A percentile compares a stretch with the other conserved stretches of the same genome.
Conservation (phyloP, 129 eudicot genomes). For the Pulicaria dysenterica region DNA sequence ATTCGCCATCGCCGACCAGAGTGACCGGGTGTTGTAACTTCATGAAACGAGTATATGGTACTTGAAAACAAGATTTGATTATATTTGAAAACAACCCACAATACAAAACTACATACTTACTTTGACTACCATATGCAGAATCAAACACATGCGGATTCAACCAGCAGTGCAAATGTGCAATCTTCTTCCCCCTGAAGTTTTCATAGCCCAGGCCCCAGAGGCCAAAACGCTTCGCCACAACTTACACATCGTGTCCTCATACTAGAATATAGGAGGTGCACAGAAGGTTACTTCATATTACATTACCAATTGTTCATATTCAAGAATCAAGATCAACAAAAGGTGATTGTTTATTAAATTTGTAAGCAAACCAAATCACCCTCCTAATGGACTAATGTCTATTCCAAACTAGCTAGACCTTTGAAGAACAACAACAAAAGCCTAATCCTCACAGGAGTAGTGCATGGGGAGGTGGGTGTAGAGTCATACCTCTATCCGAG, state of each 20-base stretch:
- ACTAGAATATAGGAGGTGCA: too few species aligned
- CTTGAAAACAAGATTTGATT: too few species aligned
- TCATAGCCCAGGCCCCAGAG: neutral
- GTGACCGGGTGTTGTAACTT: neutral
- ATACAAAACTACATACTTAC: too few species aligned
- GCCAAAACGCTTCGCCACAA: neutral
- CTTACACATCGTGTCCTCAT: neutral
- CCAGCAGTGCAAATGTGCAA: neutral
- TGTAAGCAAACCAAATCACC: too few species aligned
- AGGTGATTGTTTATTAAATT: too few species aligned
- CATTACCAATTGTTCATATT: neutral
- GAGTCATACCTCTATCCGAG: too few species aligned
- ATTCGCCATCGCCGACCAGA: too few species aligned
- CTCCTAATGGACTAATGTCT: too few species aligned
- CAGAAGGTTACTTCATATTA: neutral
- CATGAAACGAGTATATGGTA: neutral
- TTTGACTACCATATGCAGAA: too few species aligned
- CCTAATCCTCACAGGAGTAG: too few species aligned
- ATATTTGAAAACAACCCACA: too few species aligned
- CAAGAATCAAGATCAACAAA: neutral
- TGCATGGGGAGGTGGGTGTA: too few species aligned
- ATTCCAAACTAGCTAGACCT: neutral
- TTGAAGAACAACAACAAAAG: neutral
- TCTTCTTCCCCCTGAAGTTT: conserved; percentile 13
- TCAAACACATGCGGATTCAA: conserved; percentile 1